Evolutionary conservation across 1,284 basidiomycete species (phyloP), one percentile per base, ranked within the genome.

Genomic region (Melanopsichium pennsylvanicum): DNA sequence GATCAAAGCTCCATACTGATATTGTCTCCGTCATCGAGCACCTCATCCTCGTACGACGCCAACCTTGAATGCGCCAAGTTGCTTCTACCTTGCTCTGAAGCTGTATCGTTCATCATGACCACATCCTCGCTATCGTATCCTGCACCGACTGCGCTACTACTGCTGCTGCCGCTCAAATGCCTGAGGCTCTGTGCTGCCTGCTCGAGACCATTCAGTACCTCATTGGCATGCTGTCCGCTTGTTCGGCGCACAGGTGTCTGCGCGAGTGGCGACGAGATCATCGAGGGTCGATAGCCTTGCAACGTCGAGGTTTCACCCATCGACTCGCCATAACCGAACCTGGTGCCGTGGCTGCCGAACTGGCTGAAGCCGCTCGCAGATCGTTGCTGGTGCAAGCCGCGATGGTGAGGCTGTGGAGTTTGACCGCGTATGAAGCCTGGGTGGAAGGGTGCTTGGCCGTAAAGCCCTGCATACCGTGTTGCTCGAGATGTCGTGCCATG

Each of bases 401-500:
- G 64, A 27, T 68, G 66, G 34, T 62, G 59, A 12, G 64, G 54
- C 32, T 62, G 59, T n/a, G 66, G 66, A 32, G 59, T 59, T 22
- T 58, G 56, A 5, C 55, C 59, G 18, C 66, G 58, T n/a, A 50
- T 23, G 23, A 49, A 39, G 8, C 51, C 52, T 3, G 48, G 45
- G 13, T 46, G 45, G 27, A 52, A 60, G 0, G 49, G 35, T 10
- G 44, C 47, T 25, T 58, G 57, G 1, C 55, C 59, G 22, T 63
- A 69, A 15, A 91, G 93, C 4, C 89, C 91, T 6, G 89, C 89
- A 1, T 84, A 93, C 41, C 83, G 96, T 11, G 87, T 91, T 2
- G 90, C 89, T 25, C 89, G 31, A n/a, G 60, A 46, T n/a, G 59
- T 44, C 1, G 66, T 39, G 4, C 59, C 43, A 10, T 48, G 41